Conservation (phyloP, 2,329 filamentous ascomycete species). For the Ophiocordyceps australis region DNA sequence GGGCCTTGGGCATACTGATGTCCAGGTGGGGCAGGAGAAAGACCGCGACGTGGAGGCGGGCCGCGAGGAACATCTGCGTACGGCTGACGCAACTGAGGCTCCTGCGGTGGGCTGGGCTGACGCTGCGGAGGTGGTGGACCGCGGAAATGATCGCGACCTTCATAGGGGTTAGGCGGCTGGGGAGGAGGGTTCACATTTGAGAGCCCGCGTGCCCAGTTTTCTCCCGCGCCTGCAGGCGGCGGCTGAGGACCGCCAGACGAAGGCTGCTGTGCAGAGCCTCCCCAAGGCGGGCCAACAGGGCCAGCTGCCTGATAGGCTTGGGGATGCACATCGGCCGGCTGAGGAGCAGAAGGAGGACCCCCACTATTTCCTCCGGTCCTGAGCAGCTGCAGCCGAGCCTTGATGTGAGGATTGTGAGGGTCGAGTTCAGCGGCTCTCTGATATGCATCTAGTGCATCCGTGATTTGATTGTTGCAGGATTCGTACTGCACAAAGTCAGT, state of each 20-base stretch:
- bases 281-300: slow-evolving; percentile 74
- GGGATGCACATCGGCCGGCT: slow-evolving; percentile 89
- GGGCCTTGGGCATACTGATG: slow-evolving; percentile 32
- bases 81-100: slow-evolving; percentile 36
- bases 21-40: slow-evolving; percentile 17
- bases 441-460: slow-evolving; percentile 89
- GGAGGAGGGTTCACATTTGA: slow-evolving; percentile 64
- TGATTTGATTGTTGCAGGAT: slow-evolving; percentile 97
- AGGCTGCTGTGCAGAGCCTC: slow-evolving; percentile 47
- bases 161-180: slow-evolving; percentile 66
- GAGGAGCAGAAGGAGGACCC: slow-evolving; percentile 58
- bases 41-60: slow-evolving; percentile 25
- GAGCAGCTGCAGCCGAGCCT: slow-evolving; percentile 77
- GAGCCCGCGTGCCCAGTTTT: slow-evolving; percentile 44
- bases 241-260: slow-evolving; percentile 37
- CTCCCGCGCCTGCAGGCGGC: slow-evolving; percentile 37
- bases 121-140: slow-evolving; percentile 48
- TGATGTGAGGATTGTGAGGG: slow-evolving; percentile 86
- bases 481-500: slow-evolving; percentile 56
- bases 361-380: slow-evolving; percentile 63
- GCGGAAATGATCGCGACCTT: slow-evolving; percentile 52
- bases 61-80: slow-evolving; percentile 31
- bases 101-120: slow-evolving; percentile 60
- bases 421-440: slow-evolving; percentile 88
- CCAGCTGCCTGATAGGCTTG: slow-evolving; percentile 78